Base-by-base conservation (phyloP, 108 stramenopile genomes). In the Asterionellopsis glacialis region DNA sequence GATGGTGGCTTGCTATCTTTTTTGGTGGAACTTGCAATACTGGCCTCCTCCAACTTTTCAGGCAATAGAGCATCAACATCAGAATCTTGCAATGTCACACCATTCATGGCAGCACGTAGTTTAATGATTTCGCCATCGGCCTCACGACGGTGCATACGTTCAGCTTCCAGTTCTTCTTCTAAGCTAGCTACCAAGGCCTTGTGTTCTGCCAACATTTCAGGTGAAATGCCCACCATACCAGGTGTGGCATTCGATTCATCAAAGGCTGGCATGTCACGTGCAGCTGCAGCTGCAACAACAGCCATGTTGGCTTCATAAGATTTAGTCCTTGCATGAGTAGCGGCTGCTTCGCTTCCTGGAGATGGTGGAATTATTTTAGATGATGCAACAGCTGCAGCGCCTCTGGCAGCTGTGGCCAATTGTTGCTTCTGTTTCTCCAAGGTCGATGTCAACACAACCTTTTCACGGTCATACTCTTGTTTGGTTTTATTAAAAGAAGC, bases 81-180 rank as follows among this genome's bases (percentile, higher is more conserved):
- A 24, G 75, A 65, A 60, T 89, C 87, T 51, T 75, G 73, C 42
- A 82, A 65, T 51, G 69, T 65, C 14, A 85, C 80, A 25, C 83
- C 83, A 50, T 75, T 88, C 43, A 88, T 72, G 16, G 80, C 77
- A 3, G 92, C 83, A 10, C 87, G 78, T 41, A 93, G 69, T 53
- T 77, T 77, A 42, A 87, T 93, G 51, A 93, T 80, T 61, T 93
- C 87, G 11, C 73, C 85, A 61, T 86, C 85, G 18, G 87, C 85
- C 26, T 83, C 87, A 26, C 75, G 82, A 18, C 85, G 80, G 45
- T 71, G 71, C 42, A 65, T 78, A 47, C 81, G 62, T 68, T 93
- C 92, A 39, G 75, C 84, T 57, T 85, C 78, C 22, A 93, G 67
- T 61, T 80, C 72, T 51, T 83, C 78, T 69, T 90, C 92, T 26